Percentiles rank a stretch among this genome's conserved stretches.
Evolutionary conservation across 1,139 yeast genomes (phyloP).

Genomic region (Suhomyces panamericanus): DNA sequence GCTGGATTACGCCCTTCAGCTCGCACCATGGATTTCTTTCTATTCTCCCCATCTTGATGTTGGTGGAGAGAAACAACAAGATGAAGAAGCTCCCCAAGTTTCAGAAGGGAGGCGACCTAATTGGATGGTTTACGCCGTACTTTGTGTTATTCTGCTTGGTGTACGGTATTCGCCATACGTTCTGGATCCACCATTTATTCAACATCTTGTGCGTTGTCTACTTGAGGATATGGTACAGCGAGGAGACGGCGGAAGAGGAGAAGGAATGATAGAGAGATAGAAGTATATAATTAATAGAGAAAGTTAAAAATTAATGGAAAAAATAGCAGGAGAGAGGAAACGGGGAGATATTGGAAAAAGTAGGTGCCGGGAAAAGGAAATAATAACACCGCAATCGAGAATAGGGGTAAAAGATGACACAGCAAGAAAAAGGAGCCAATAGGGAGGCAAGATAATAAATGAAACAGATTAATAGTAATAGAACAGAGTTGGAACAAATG

Average conservation of each 20-base stretch:
- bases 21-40: constrained; percentile 75
- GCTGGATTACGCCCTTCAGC: constrained; percentile 74
- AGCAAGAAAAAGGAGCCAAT: too few relatives aligned
- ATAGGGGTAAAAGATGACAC: too few relatives aligned
- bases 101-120: constrained; percentile 1
- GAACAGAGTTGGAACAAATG: too few relatives aligned
- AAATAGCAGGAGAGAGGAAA: too few relatives aligned
- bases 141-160: constrained; percentile 54
- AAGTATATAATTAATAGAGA: background rate
- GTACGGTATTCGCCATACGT: constrained; percentile 69
- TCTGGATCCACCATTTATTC: constrained; percentile 67
- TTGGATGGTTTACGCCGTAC: constrained; percentile 29
- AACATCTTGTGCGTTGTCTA: constrained; percentile 55
- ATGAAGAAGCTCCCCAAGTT: constrained; percentile 12
- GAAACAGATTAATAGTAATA: too few relatives aligned
- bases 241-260: constrained; percentile 5
- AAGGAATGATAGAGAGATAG: background rate
- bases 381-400: too few relatives aligned
- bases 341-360: too few relatives aligned
- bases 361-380: too few relatives aligned
- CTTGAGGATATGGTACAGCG: constrained; percentile 18
- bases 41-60: constrained; percentile 58
- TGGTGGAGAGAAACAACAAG: constrained; percentile 46
- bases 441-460: too few relatives aligned
- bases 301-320: too few relatives aligned